Evolutionary conservation across 257 asterid species (phyloP).

Genomic region (Solanum microdontum): DNA sequence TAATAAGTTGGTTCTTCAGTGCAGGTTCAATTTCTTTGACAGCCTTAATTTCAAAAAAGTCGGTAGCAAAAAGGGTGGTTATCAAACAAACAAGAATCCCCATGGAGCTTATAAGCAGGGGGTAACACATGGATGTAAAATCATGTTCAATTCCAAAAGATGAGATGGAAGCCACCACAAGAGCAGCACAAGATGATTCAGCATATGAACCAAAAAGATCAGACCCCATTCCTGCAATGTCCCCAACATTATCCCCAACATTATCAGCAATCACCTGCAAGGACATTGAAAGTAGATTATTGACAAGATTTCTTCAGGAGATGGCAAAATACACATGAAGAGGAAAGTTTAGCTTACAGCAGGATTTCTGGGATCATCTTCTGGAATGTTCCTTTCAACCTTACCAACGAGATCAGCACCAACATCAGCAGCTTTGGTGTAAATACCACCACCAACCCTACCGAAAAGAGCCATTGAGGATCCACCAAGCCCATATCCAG

Average conservation of each 20-base stretch:
- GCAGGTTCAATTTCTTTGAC: conserved; percentile 38
- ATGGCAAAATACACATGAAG: background rate
- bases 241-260: conserved; percentile 18
- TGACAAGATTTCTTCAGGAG: background rate
- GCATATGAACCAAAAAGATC: conserved; percentile 47
- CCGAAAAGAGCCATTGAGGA: conserved; percentile 61
- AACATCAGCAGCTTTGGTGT: conserved; percentile 61
- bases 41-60: conserved; percentile 28
- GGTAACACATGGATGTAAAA: conserved; percentile 11
- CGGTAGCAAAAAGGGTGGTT: conserved; percentile 28
- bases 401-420: conserved; percentile 51
- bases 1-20: conserved; percentile 11
- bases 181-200: conserved; percentile 43
- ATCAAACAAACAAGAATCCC: conserved; percentile 14
- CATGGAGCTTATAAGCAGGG: conserved; percentile 12
- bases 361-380: conserved; percentile 44
- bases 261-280: conserved; percentile 16
- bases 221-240: conserved; percentile 34
- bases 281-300: background rate
- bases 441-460: conserved; percentile 92
- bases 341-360: conserved; percentile 20
- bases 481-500: conserved; percentile 94
- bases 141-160: conserved; percentile 26
- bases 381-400: conserved; percentile 47
- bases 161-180: conserved; percentile 42